Conservation (phyloP, 192 early-diverging fungal genomes). For the Radiomyces spectabilis region DNA sequence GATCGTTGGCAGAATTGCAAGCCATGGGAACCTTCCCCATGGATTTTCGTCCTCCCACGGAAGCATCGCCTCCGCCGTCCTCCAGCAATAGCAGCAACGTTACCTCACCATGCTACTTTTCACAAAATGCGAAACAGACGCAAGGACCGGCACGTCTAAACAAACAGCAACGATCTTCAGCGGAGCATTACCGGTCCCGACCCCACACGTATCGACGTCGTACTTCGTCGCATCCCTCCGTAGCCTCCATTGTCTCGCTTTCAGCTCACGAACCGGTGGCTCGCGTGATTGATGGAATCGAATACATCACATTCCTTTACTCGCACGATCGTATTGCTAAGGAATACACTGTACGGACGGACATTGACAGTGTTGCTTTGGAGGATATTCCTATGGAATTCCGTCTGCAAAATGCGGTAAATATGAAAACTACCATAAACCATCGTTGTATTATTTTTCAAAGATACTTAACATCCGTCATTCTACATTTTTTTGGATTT, state of each 20-base stretch:
- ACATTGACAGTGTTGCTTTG: slow-evolving; percentile 6
- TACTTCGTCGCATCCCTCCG: slow-evolving; percentile 6
- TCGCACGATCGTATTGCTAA: slow-evolving; percentile 12
- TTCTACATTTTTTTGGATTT: background rate
- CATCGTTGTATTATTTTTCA: background rate
- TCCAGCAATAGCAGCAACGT: no score
- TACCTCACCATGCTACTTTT: no score
- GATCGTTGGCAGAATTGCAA: no score
- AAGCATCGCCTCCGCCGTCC: no score
- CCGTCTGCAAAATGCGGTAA: slow-evolving; percentile 1
- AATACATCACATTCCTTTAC: slow-evolving; percentile 11
- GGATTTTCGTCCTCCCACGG: no score
- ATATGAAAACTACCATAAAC: background rate
- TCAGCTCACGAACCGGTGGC: slow-evolving; percentile 9
- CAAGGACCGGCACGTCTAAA: no score
- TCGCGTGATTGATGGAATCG: slow-evolving; percentile 6
- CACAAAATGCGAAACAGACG: no score
- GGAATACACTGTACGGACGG: slow-evolving; percentile 14
- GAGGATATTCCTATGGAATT: background rate
- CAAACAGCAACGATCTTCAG: background rate
- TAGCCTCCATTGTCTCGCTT: slow-evolving; percentile 9
- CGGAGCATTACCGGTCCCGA: background rate
- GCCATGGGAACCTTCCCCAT: no score
- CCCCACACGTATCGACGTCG: background rate
- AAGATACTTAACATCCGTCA: background rate